phyloP scores from a whole-genome alignment of 1,139 yeast genomes.

The Lodderomyces pseudojiufengensis region DNA sequence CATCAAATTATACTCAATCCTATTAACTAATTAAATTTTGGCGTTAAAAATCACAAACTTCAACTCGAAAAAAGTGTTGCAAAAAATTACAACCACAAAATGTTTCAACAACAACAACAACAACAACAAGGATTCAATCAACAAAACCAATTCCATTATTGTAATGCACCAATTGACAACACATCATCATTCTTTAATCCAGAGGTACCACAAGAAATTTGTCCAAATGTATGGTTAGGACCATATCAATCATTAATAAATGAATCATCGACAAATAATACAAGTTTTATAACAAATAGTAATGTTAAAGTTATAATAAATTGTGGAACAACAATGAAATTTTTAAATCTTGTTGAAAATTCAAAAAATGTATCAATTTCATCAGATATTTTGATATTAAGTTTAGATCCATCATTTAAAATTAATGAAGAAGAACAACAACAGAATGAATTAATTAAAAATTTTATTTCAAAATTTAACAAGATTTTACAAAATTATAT shows the following conservation, averaged over 20 bases:
- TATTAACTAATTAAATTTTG: too few relatives aligned
- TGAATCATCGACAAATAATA: background rate
- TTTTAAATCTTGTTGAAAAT: conserved; percentile 22
- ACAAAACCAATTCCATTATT: conserved; percentile 8
- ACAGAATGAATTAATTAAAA: conserved; percentile 19
- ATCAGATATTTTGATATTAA: conserved; percentile 37
- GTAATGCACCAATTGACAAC: conserved; percentile 5
- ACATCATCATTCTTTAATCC: conserved; percentile 15
- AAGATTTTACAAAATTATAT: conserved; percentile 39
- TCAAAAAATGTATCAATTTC: conserved; percentile 23
- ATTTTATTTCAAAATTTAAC: conserved; percentile 29
- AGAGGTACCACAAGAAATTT: conserved; percentile 21
- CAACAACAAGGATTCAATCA: conserved; percentile 1
- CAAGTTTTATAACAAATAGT: conserved; percentile 18
- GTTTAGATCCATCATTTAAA: conserved; percentile 37
- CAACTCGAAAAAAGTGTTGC: background rate
- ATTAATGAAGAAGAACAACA: conserved; percentile 1
- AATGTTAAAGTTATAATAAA: conserved; percentile 40
- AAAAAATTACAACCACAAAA: conserved; percentile 1
- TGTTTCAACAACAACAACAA: conserved; percentile 6
- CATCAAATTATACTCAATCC: too few relatives aligned
- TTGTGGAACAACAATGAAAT: conserved; percentile 35
- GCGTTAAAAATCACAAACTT: too few relatives aligned
- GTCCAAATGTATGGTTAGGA: conserved; percentile 34
- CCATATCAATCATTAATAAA: conserved; percentile 18